These are phyloP conservation scores for Candida sojae DNA, from an alignment of 1,139 yeast species.

Conservation along the genomic window DNA sequence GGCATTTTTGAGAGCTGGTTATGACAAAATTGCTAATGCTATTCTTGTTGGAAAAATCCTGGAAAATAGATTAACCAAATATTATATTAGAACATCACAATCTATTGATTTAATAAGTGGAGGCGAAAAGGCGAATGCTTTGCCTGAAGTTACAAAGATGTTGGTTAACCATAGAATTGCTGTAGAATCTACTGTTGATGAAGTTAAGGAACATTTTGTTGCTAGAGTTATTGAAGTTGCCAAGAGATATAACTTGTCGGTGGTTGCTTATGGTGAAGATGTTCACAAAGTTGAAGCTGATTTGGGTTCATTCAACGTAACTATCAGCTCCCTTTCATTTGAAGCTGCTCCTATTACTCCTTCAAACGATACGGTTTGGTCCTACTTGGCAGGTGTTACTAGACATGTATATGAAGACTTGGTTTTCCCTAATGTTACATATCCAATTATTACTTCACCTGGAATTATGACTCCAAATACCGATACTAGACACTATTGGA, in stretches of 20 bases:
- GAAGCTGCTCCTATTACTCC: slow-evolving; percentile 44
- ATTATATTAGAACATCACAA: slow-evolving; percentile 37
- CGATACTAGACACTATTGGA: slow-evolving; percentile 81
- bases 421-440: slow-evolving; percentile 32
- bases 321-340: slow-evolving; percentile 16
- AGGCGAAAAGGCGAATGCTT: slow-evolving; percentile 43
- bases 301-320: slow-evolving; percentile 28
- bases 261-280: slow-evolving; percentile 23
- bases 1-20: slow-evolving; percentile 35
- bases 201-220: slow-evolving; percentile 24
- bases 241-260: slow-evolving; percentile 26
- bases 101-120: slow-evolving; percentile 38
- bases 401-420: slow-evolving; percentile 47
- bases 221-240: slow-evolving; percentile 27
- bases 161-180: slow-evolving; percentile 39
- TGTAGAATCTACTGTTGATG: slow-evolving; percentile 19
- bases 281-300: slow-evolving; percentile 16
- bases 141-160: slow-evolving; percentile 38
- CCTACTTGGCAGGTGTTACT: slow-evolving; percentile 42
- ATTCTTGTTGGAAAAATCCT: slow-evolving; percentile 22
- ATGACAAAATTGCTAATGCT: slow-evolving; percentile 32
- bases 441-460: slow-evolving; percentile 61
- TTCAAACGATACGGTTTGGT: slow-evolving; percentile 38
- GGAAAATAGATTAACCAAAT: slow-evolving; percentile 21
- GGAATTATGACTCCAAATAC: slow-evolving; percentile 78